A percentile compares a stretch with the other conserved stretches of the same genome.
Conservation (phyloP, 2,329 filamentous ascomycete genomes). For the Exutisphaerella laricina region DNA sequence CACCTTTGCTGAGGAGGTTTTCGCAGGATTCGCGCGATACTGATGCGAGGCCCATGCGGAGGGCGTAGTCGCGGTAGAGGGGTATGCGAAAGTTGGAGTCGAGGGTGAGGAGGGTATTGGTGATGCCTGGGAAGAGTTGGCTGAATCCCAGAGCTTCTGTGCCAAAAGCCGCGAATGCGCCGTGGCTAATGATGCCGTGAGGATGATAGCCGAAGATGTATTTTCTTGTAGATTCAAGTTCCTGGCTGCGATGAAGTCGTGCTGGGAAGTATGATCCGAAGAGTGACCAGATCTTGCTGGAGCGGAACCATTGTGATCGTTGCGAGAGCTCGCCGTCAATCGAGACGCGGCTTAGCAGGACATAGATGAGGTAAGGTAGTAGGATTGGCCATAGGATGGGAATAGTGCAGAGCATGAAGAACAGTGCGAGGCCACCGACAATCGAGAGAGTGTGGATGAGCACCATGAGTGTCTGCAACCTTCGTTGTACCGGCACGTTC, state of each 20-base stretch:
- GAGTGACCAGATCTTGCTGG: conserved; percentile 71
- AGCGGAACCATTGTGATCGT: conserved; percentile 69
- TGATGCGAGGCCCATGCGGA: conserved; percentile 78
- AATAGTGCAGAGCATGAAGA: conserved; percentile 87
- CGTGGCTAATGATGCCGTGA: conserved; percentile 94
- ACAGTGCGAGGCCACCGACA: conserved; percentile 57
- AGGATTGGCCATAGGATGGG: conserved; percentile 83
- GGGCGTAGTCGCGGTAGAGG: conserved; percentile 89
- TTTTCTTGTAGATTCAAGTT: conserved; percentile 73
- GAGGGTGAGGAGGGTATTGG: conserved; percentile 87
- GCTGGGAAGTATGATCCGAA: conserved; percentile 94
- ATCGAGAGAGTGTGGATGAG: conserved; percentile 48
- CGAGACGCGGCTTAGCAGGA: conserved; percentile 71
- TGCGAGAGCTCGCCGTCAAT: conserved; percentile 69
- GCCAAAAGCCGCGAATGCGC: conserved; percentile 86
- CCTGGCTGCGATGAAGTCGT: conserved; percentile 74
- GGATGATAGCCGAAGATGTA: conserved; percentile 98
- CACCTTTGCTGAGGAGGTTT: conserved; percentile 77
- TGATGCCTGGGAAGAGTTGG: conserved; percentile 87
- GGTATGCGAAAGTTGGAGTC: conserved; percentile 94
- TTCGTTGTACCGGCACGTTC: conserved; percentile 53
- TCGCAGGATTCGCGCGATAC: conserved; percentile 90
- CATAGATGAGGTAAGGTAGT: conserved; percentile 74
- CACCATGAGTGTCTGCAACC: conserved; percentile 47
- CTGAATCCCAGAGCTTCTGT: conserved; percentile 86